Percentiles rank a stretch among this genome's conserved stretches.
phyloP scores from a whole-genome alignment of 2,329 filamentous ascomycete genomes.

The Macrophomina pseudophaseolina region DNA sequence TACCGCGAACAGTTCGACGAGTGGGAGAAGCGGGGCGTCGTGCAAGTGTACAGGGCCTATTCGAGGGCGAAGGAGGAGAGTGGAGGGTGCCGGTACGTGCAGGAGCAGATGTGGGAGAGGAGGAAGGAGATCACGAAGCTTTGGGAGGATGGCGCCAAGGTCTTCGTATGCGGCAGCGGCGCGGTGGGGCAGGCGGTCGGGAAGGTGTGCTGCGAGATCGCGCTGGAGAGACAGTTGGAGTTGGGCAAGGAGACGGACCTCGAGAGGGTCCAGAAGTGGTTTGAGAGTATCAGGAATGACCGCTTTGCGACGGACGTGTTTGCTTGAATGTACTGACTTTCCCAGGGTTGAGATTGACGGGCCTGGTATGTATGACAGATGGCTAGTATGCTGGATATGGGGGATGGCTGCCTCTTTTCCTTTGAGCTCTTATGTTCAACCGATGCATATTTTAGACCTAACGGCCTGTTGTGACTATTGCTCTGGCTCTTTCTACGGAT shows the following conservation, averaged over 20 bases:
- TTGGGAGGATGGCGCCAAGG: slow-evolving; percentile 57
- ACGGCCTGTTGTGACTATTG: too few species aligned
- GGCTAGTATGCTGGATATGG: neutral
- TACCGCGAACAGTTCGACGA: slow-evolving; percentile 63
- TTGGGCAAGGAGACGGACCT: slow-evolving; percentile 21
- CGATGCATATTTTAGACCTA: too few species aligned
- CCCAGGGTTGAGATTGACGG: too few species aligned
- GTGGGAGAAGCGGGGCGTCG: slow-evolving; percentile 67
- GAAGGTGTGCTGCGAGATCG: slow-evolving; percentile 49
- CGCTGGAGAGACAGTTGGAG: slow-evolving; percentile 48
- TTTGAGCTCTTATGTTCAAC: too few species aligned
- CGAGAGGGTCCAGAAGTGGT: slow-evolving; percentile 44
- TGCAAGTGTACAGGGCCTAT: slow-evolving; percentile 67
- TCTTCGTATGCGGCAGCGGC: slow-evolving; percentile 69
- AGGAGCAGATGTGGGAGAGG: slow-evolving; percentile 58
- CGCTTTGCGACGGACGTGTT: slow-evolving; percentile 56
- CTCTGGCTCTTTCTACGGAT: neutral
- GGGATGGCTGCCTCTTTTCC: too few species aligned
- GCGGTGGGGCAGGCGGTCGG: slow-evolving; percentile 53
- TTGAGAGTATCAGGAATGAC: slow-evolving; percentile 51
- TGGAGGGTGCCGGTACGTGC: slow-evolving; percentile 59
- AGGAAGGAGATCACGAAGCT: slow-evolving; percentile 51
- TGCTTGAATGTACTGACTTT: slow-evolving; percentile 29
- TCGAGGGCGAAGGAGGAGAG: slow-evolving; percentile 50
- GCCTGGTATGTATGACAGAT: too few species aligned